Evolutionary conservation across 1,139 yeast genomes (phyloP).

Genomic region (Magnusiomyces sp.): DNA sequence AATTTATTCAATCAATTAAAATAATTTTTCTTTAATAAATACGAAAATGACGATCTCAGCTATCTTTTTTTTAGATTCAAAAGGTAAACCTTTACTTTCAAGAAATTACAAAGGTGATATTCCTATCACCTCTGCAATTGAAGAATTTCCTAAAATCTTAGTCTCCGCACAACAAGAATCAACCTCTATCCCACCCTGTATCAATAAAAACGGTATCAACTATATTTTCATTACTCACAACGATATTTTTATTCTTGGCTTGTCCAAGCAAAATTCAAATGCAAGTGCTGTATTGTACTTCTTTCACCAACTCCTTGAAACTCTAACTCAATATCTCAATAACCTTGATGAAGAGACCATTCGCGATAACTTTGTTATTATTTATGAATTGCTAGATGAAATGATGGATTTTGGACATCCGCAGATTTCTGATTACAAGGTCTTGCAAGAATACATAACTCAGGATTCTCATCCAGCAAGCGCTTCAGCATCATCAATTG

Average conservation of each 20-base stretch:
- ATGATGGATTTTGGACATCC: conserved; percentile 97
- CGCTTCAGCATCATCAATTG: conserved; percentile 40
- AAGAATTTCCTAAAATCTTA: conserved; percentile 69
- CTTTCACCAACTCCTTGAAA: conserved; percentile 59
- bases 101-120: conserved; percentile 92
- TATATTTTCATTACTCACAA: conserved; percentile 77
- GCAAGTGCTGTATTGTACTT: conserved; percentile 74
- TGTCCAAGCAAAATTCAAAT: conserved; percentile 69
- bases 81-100: conserved; percentile 81
- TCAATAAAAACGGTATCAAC: conserved; percentile 71
- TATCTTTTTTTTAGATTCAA: conserved; percentile 78
- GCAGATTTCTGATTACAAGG: conserved; percentile 88
- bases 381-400: conserved; percentile 89
- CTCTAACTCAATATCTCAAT: conserved; percentile 72
- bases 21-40: not conserved
- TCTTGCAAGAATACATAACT: conserved; percentile 62
- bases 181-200: conserved; percentile 59
- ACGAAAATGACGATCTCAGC: conserved; percentile 68
- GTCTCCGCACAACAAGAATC: conserved; percentile 58
- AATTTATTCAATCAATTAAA: conserved; percentile 2
- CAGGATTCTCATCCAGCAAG: conserved; percentile 40
- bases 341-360: conserved; percentile 88
- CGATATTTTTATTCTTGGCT: conserved; percentile 74
- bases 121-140: conserved; percentile 62
- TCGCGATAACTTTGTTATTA: conserved; percentile 85